These are phyloP conservation scores for Eimeria falciformis DNA, from an alignment of 169 alveolate species.

Conservation along the genomic window DNA sequence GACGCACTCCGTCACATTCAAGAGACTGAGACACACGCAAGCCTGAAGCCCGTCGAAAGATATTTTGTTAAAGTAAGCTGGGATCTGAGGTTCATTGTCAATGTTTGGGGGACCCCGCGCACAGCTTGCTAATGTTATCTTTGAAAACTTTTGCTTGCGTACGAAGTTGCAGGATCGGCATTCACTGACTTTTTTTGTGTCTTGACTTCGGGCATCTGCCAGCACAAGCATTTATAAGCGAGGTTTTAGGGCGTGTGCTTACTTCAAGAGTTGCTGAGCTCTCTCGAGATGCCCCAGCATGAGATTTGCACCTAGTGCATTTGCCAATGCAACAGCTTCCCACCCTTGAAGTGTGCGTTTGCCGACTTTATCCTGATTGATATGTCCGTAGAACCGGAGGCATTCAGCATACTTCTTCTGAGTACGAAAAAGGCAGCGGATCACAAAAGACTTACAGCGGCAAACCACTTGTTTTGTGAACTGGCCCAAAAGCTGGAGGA, in stretches of 20 bases:
- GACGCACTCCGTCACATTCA: constrained; percentile 14
- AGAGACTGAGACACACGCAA: constrained; percentile 5
- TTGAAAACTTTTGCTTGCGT: background rate
- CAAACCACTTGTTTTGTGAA: background rate
- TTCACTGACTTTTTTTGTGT: background rate
- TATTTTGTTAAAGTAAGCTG: too few relatives aligned
- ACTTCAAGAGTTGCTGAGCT: constrained; percentile 63
- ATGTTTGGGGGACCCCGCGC: too few relatives aligned
- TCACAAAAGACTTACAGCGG: too few relatives aligned
- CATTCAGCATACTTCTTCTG: constrained; percentile 47
- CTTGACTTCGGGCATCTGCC: background rate
- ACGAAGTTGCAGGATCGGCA: background rate
- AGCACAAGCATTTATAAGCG: background rate
- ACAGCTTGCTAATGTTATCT: too few relatives aligned
- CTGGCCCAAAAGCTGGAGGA: background rate
- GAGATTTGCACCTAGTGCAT: constrained; percentile 59
- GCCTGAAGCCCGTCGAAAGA: too few relatives aligned
- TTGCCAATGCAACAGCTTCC: constrained; percentile 49
- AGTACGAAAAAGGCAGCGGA: too few relatives aligned
- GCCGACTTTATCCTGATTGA: background rate
- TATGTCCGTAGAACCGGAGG: constrained; percentile 13
- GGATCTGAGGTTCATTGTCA: too few relatives aligned
- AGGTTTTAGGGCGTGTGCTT: background rate
- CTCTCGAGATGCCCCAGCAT: constrained; percentile 17
- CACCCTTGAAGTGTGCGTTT: constrained; percentile 24